A percentile compares a stretch with the other conserved stretches of the same genome.
These are phyloP conservation scores for Trifolium dubium DNA, from an alignment of 306 rosid species.

Conservation along the genomic window DNA sequence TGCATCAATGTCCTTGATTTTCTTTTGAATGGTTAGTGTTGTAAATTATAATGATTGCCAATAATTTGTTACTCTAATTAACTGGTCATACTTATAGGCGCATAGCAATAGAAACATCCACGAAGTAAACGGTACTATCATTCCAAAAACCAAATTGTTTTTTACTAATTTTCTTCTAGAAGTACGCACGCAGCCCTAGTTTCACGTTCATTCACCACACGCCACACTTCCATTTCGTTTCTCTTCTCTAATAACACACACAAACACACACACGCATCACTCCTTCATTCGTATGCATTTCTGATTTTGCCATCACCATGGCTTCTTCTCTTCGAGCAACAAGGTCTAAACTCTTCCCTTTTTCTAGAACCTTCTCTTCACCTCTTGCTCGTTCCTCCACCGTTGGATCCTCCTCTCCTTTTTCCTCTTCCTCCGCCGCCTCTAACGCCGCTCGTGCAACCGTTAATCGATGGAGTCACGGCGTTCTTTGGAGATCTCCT, in stretches of 20 bases:
- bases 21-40: no score
- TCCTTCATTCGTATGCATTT: constrained; percentile 40
- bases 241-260: no score
- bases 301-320: constrained; percentile 54
- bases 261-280: background rate
- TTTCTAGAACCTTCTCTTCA: constrained; percentile 55
- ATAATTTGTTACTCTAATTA: no score
- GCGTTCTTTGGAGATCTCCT: constrained; percentile 71
- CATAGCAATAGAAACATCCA: no score
- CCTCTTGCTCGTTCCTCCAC: constrained; percentile 26
- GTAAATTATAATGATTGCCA: no score
- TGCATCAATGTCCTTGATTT: no score
- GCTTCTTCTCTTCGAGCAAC: constrained; percentile 69
- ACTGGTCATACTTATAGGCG: no score
- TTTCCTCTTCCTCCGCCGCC: constrained; percentile 55
- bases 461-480: constrained; percentile 74
- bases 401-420: constrained; percentile 52
- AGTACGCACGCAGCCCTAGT: constrained; percentile 60
- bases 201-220: constrained; percentile 56
- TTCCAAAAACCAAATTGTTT: background rate
- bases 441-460: constrained; percentile 43
- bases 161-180: background rate
- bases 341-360: constrained; percentile 50
- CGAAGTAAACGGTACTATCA: no score
- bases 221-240: constrained; percentile 35